These are phyloP conservation scores for Pseudonitzschia multistriata DNA, from an alignment of 108 stramenopile genomes.

Conservation along the genomic window DNA sequence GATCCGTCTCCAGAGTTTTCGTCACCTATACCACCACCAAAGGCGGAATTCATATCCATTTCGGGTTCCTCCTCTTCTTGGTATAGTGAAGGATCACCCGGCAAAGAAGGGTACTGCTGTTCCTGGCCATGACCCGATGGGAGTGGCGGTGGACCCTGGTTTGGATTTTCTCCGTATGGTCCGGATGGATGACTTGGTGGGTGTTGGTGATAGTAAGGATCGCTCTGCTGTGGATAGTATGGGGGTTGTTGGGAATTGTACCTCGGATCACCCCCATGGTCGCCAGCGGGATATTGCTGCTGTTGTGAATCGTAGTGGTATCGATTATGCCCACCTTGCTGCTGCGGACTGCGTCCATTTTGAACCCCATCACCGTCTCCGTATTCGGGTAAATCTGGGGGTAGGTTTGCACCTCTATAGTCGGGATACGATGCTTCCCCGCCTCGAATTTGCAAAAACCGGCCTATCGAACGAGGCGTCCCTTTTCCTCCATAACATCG, in stretches of 20 bases:
- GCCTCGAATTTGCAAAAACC: conserved; percentile 12
- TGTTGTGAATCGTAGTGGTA: too few species aligned
- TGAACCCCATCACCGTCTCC: not conserved
- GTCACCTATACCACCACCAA: not conserved
- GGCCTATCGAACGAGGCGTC: not conserved
- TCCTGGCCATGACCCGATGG: conserved; percentile 7
- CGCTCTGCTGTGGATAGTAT: conserved; percentile 8
- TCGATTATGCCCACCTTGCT: too few species aligned
- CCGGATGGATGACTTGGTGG: conserved; percentile 15
- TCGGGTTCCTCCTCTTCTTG: conserved; percentile 20
- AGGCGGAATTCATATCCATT: conserved; percentile 15
- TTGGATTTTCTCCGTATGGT: conserved; percentile 9
- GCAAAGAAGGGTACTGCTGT: conserved; percentile 7
- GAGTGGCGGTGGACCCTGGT: conserved; percentile 13
- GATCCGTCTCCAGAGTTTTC: conserved; percentile 13
- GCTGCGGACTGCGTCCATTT: not conserved
- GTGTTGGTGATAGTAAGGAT: conserved; percentile 2
- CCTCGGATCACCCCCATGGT: not conserved
- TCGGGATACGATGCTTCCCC: conserved; percentile 6
- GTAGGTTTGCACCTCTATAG: not conserved
- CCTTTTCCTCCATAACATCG: conserved; percentile 2
- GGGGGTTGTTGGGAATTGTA: conserved; percentile 11
- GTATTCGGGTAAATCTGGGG: not conserved
- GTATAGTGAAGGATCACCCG: conserved; percentile 19
- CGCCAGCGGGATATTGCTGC: conserved; percentile 17